Evolutionary conservation across 176 grass and related monocot genomes (phyloP), one percentile per base, ranked within the genome.

Genomic region (Bothriochloa decipiens): DNA sequence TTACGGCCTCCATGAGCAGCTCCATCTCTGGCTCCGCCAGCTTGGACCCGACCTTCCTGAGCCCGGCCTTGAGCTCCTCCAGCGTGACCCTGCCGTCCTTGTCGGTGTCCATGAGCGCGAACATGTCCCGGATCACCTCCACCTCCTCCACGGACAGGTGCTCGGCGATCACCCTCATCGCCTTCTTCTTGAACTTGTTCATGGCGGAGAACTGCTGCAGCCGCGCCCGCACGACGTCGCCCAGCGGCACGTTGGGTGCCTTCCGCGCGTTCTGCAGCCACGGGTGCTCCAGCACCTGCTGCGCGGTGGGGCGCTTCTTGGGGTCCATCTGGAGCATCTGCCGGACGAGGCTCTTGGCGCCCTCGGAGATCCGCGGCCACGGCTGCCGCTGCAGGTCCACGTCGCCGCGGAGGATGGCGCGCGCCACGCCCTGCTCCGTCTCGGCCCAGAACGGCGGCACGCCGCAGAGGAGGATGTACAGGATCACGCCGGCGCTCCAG

Each of bases 1-100:
- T n/a, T n/a, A n/a, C 96, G 73, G 96, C 96, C 80, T 98, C 96
- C 96, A 98, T 98, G 63, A 98, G 89, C 76, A 98, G 78, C 82
- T 91, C 92, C 87, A 98, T 98, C 91, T 98, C 96, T 5, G 93
- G 74, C 87, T 98, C 96, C 7, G 85, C 86, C 1, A 98, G 83
- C 85, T 95, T 94, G 68, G 96, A 98, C 4, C 91, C 92, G 5
- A 92, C 92, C 79, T 91, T 89, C 40, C n/a, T 78, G 89, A 98
- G 96, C 33, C 96, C 93, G 4, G 76, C 87, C 74, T 95, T 98
- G 70, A 98, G 85, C 83, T 98, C 89, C 49, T 90, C 80, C n/a
- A 93, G 90, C 70, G 96, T 93, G 35, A 98, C 83, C 83, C 76
- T 78, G 4, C 96, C 96, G 45, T 95, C 93, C 9, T 84, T 77